These are phyloP conservation scores for Colletotrichum acutatum DNA, from an alignment of 2,329 filamentous ascomycete genomes.

Conservation along the genomic window DNA sequence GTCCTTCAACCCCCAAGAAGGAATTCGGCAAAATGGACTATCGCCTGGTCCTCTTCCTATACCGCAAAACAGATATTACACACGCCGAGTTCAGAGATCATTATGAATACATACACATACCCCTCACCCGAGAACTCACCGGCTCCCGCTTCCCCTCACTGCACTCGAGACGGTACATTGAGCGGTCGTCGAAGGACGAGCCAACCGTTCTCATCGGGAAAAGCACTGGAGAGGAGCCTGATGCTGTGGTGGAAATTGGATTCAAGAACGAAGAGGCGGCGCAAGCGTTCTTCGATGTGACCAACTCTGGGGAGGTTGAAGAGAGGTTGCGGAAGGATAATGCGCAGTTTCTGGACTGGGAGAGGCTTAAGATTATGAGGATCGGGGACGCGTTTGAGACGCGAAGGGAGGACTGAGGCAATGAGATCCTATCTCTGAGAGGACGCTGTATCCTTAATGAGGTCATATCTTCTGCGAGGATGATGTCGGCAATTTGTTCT, in stretches of 20 bases:
- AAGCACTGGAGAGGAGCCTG: conserved; percentile 36
- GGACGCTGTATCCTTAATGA: neutral
- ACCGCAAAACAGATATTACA: conserved; percentile 37
- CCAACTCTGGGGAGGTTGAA: neutral
- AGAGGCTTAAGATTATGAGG: conserved; percentile 9
- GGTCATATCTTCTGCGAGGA: no score
- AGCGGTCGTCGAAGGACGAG: conserved; percentile 15
- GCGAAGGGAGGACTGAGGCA: neutral
- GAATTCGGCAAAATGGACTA: conserved; percentile 6
- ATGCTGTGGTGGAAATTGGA: conserved; percentile 38
- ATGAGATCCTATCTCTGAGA: neutral
- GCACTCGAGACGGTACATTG: conserved; percentile 39
- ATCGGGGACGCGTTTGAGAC: conserved; percentile 18
- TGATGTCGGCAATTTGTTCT: no score
- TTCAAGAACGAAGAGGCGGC: conserved; percentile 34
- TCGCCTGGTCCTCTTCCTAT: conserved; percentile 35
- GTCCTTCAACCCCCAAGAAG: neutral
- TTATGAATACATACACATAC: conserved; percentile 40
- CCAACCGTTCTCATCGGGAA: conserved; percentile 36
- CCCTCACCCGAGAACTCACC: conserved; percentile 38
- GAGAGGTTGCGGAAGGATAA: conserved; percentile 12
- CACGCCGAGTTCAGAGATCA: conserved; percentile 40
- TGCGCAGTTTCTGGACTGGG: conserved; percentile 18
- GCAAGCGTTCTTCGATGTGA: conserved; percentile 20
- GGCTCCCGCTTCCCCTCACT: conserved; percentile 38